Base-by-base conservation (phyloP, 176 grass and related monocot species). In the Leersia perrieri region DNA sequence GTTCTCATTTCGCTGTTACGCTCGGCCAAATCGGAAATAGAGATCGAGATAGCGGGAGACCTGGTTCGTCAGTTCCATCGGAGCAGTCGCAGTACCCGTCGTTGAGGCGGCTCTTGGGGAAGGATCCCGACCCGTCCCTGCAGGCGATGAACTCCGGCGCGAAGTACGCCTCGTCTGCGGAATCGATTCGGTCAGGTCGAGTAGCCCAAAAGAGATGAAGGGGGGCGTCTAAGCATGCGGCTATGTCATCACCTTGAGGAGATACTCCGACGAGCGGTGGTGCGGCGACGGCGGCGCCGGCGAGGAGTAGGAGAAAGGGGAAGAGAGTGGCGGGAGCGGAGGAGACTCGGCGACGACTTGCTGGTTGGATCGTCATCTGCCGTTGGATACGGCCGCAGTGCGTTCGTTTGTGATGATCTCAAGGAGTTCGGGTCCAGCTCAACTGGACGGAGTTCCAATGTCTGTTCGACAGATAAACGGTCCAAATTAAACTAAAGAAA, bases 41-140 rank as follows among this genome's bases (percentile, higher is more conserved):
- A 76, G 34, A 68, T 38, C 0, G 3, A 82, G 66, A 66, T 16
- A 45, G 1, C 20, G 18, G 5, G 11, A 30, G 33, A 89, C 88
- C 95, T 68, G 92, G 90, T 72, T 98, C 95, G 20, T 98, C 95
- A 13, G 95, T 98, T 30, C 92, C 95, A 84, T 98, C 95, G 32
- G 58, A 66, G 42, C 95, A 98, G 80, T 98, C 95, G 66, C 90
- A 93, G 86, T 83, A 98, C 4, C 88, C 90, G 70, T 98, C 95
- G 73, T 95, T 95, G 71, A 95, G 83, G 31, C 75, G 90, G 67
- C 80, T 88, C 86, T 53, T 95, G 28, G 88, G 45, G 78, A 98
- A 98, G 36, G 82, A 91, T 27, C 86, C 85, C 38, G 86, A 89
- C 53, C 95, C 92, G 15, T 98, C 92, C 79, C 88, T 93, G 88